phyloP scores from a whole-genome alignment of 176 grass and related monocot genomes.

The Eremochloa ophiuroides region DNA sequence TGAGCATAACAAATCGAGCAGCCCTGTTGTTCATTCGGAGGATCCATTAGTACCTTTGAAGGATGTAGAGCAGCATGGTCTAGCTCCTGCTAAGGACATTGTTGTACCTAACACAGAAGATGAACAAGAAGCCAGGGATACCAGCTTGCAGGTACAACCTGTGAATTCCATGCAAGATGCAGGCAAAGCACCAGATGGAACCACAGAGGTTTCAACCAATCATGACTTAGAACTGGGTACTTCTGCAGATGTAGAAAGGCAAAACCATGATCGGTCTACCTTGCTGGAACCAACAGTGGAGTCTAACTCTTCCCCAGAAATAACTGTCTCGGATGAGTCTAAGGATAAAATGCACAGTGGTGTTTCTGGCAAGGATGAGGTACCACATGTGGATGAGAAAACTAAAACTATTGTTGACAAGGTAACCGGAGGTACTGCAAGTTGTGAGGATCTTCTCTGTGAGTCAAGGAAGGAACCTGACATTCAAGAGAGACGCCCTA shows the following conservation, averaged over 20 bases:
- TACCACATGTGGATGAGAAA: not conserved
- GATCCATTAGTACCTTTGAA: not conserved
- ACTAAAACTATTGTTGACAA: not conserved
- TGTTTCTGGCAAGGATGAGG: not conserved
- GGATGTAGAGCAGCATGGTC: not conserved
- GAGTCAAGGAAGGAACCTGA: not conserved
- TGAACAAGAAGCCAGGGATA: not conserved
- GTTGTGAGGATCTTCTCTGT: not conserved
- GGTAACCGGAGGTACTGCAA: not conserved
- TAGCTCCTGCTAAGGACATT: not conserved
- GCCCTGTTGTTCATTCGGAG: not conserved
- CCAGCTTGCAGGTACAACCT: not conserved
- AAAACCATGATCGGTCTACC: not conserved
- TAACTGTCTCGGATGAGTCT: not conserved
- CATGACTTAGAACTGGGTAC: not conserved
- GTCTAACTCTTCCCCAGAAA: not conserved
- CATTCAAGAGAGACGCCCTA: not conserved
- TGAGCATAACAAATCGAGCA: not conserved
- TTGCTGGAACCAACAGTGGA: not conserved
- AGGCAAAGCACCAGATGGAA: not conserved
- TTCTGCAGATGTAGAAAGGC: not conserved
- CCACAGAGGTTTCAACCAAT: not conserved
- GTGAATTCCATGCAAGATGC: not conserved
- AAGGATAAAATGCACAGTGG: not conserved
- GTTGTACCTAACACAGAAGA: not conserved